Conservation (phyloP, 2,329 filamentous ascomycete genomes). For the Ophiostoma australiae region DNA sequence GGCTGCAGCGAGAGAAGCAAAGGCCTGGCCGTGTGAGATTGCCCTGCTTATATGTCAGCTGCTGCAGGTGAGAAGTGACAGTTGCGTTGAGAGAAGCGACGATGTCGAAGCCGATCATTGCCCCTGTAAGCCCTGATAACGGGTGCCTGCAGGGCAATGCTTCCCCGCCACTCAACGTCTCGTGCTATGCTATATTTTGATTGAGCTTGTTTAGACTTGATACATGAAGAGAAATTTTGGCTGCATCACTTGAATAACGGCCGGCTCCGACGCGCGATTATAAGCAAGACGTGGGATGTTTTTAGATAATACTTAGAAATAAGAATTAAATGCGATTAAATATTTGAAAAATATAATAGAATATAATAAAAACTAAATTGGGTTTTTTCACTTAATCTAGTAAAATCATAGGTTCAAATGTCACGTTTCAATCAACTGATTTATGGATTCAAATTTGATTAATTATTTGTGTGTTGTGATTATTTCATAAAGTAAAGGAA, state of each 20-base stretch:
- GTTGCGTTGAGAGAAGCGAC: not conserved
- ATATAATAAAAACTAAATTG: too few species aligned
- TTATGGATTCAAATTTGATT: not conserved
- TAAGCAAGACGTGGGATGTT: too few species aligned
- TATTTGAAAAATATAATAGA: too few species aligned
- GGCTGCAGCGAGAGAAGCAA: not conserved
- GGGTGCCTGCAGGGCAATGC: not conserved
- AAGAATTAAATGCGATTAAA: too few species aligned
- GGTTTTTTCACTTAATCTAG: too few species aligned
- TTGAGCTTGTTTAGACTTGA: not conserved
- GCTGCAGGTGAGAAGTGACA: not conserved
- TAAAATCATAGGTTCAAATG: too few species aligned
- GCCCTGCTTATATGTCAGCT: conserved; percentile 3
- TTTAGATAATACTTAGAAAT: not conserved
- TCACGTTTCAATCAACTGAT: too few species aligned
- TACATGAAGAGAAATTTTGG: not conserved
- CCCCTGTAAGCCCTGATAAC: conserved; percentile 10
- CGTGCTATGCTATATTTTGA: not conserved
- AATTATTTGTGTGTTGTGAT: not conserved
- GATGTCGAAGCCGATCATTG: not conserved
- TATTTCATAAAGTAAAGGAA: not conserved
- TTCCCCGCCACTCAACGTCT: not conserved
- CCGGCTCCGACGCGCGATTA: not conserved
- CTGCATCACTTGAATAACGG: not conserved
- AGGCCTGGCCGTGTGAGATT: not conserved